phyloP scores from a whole-genome alignment of 2,329 filamentous ascomycete genomes.

The Fusarium avenaceum region DNA sequence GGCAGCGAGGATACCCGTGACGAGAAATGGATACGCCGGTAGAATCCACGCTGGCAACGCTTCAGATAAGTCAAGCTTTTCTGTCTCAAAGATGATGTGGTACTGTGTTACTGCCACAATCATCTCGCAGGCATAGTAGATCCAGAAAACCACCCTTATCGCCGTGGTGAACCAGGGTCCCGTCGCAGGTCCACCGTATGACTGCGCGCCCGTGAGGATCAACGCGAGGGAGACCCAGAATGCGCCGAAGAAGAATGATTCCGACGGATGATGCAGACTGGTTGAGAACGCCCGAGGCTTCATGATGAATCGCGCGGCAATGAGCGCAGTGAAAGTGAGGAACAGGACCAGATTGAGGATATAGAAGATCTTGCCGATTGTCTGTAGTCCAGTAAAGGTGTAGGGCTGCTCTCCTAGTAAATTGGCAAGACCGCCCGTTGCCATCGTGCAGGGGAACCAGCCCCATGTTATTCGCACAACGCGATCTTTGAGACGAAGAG shows the following conservation, averaged over 20 bases:
- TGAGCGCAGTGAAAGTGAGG: slow-evolving; percentile 7
- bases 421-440: slow-evolving; percentile 28
- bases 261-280: slow-evolving; percentile 25
- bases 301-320: slow-evolving; percentile 8
- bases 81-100: slow-evolving; percentile 24
- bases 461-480: slow-evolving; percentile 19
- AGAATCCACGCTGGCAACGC: slow-evolving; percentile 21
- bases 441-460: slow-evolving; percentile 32
- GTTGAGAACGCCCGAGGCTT: slow-evolving; percentile 21
- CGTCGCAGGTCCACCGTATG: slow-evolving; percentile 19
- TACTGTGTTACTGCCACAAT: slow-evolving; percentile 20
- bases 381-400: slow-evolving; percentile 14
- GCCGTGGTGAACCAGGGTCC: slow-evolving; percentile 7
- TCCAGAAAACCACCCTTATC: slow-evolving; percentile 22
- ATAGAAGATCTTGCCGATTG: slow-evolving; percentile 25
- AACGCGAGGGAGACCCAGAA: slow-evolving; percentile 24
- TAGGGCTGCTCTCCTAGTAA: slow-evolving; percentile 20
- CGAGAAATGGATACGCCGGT: slow-evolving; percentile 28
- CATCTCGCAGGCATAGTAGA: slow-evolving; percentile 34
- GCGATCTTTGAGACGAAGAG: slow-evolving; percentile 18
- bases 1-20: slow-evolving; percentile 22
- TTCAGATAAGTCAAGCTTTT: slow-evolving; percentile 14
- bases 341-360: slow-evolving; percentile 28
- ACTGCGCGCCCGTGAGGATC: slow-evolving; percentile 25
- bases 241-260: slow-evolving; percentile 23